Percentiles rank a stretch among this genome's conserved stretches.
phyloP scores from a whole-genome alignment of 805 yeast species.

The Babjeviella inositovora region DNA sequence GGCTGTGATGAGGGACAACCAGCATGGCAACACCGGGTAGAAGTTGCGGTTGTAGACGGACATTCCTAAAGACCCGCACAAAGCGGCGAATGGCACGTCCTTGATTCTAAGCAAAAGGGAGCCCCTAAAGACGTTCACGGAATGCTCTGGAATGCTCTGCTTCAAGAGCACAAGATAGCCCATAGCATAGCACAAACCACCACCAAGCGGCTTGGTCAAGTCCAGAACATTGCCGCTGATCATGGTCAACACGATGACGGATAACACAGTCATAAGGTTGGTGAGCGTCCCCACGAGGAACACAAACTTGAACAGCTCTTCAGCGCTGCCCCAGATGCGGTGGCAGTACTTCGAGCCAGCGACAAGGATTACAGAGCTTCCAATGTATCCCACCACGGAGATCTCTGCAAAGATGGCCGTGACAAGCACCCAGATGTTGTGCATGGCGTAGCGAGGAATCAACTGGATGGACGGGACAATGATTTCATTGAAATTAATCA shows the following conservation, averaged over 20 bases:
- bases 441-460: constrained; percentile 38
- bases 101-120: constrained; percentile 34
- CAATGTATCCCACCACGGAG: constrained; percentile 23
- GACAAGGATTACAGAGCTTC: constrained; percentile 18
- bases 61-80: constrained; percentile 9
- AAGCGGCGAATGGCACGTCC: constrained; percentile 37
- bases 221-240: constrained; percentile 15
- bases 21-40: constrained; percentile 40
- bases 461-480: constrained; percentile 44
- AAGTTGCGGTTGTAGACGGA: constrained; percentile 13
- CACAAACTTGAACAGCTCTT: constrained; percentile 30
- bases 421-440: constrained; percentile 48
- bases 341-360: constrained; percentile 29
- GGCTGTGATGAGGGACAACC: constrained; percentile 43
- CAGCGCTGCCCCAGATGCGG: constrained; percentile 33
- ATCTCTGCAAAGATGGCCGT: constrained; percentile 54
- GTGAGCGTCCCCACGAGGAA: constrained; percentile 38
- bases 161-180: constrained; percentile 41
- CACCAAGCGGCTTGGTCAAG: constrained; percentile 28
- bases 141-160: constrained; percentile 43
- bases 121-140: constrained; percentile 28
- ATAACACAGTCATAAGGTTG: constrained; percentile 31
- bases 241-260: constrained; percentile 19
- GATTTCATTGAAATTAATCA: constrained; percentile 24
- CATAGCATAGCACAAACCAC: constrained; percentile 33